Evolutionary conservation across 1,139 yeast genomes (phyloP), one percentile per base, ranked within the genome.

Genomic region (Arxiozyma bovina): DNA sequence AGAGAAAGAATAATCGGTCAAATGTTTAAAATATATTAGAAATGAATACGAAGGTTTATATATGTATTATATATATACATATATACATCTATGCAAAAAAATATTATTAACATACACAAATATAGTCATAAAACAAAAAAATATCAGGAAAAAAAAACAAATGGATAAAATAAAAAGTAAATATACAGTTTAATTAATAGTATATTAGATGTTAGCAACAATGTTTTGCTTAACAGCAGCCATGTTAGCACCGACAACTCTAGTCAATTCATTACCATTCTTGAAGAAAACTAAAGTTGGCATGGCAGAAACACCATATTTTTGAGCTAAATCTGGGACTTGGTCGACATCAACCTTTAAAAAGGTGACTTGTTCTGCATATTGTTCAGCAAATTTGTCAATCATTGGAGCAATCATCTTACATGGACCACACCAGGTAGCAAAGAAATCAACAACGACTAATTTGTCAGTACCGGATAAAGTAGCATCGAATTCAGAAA

Each of bases 371-470:
- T 75, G 72, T 22, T 53, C 55, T 42, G 76, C 72, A 73, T 75
- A 77, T 64, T 80, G 77, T 51, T 74, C 71, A 45, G 83, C 72
- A 69, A 89, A 85, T 73, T 87, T 86, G 66, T 88, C 94, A 65
- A 90, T 74, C 75, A 87, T 76, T 69, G 97, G 97, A 58, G 96
- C 90, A 76, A 90, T 85, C 84, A 87, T 86, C 78, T 89, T 89
- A 78, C 97, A 90, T 59, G 97, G 96, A 64, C 96, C 96, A 74
- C 97, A 90, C 96, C 97, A 90, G 59, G 91, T 84, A 63, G 97
- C 96, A 66, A 83, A 88, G 76, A 90, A 90, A 76, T 90, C 97
- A 60, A 90, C 88, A 60, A 90, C 94, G 61, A 87, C 87, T 68
- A 87, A 77, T 60, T 83, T 83, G 60, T 78, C 80, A 42, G 61